Base-by-base conservation (phyloP, 495 filamentous ascomycete species). In the Cairneyella variabilis region DNA sequence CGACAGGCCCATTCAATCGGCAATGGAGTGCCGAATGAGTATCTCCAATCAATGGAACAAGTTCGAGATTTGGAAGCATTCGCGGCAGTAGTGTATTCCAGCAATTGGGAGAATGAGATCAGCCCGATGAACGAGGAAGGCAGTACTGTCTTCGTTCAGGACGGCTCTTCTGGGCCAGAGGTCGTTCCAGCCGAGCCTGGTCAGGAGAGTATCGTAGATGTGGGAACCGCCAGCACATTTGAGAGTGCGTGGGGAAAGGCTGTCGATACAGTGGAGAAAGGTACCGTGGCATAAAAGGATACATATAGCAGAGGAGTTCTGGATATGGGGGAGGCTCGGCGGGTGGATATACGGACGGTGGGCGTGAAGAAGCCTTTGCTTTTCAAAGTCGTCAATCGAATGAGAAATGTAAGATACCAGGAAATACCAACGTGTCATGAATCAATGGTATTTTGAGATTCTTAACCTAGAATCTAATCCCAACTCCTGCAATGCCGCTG, bases 11-110 rank as follows among this genome's bases (percentile, higher is more conserved):
- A 96, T 68, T 79, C 75, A 18, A 95, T 98, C 59, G 93, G 91
- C 32, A 83, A 83, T 53, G 88, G 86, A n/a, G 78, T 85, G 43
- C 78, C 82, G 10, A 97, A 97, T 65, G 88, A 96, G 66, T 97
- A 97, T 68, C 75, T 97, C 41, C 77, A 82, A 48, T 85, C 79
- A 1, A 89, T 92, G 79, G 92, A 97, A 60, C 66, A 77, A 42
- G 90, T 93, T 10, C 78, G 79, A 11, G 90, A 97, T 56, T 73
- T 97, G n/a, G 89, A 95, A 61, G 91, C 88, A 0, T 97, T 97
- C 59, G 89, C 92, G 3, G 92, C 93, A 1, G 86, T 97, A 7
- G 88, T 97, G 25, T 97, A 96, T 65, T 90, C 86, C 53, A 91
- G 87, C 44, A 95, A 96, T 68, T 96, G 78, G 78, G 72, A 79